These are phyloP conservation scores for Elymus sibiricus DNA, from an alignment of 176 grass and related monocot species.

Conservation along the genomic window DNA sequence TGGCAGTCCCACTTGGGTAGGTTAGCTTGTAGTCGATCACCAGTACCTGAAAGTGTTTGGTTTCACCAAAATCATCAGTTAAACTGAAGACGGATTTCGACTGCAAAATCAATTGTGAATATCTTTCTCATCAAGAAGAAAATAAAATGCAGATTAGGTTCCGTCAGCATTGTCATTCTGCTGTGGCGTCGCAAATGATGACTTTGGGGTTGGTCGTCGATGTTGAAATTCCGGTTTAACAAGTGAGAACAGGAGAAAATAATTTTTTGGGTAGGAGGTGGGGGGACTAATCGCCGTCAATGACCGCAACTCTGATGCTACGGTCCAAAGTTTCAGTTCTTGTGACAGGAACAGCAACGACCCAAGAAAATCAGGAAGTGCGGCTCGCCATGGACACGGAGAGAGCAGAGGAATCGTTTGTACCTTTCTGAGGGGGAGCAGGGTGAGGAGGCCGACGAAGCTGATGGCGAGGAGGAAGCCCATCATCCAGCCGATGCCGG, in stretches of 20 bases:
- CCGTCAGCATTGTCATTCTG: background rate
- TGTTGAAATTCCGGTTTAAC: background rate
- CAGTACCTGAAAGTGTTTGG: conserved; percentile 54
- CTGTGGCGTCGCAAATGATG: background rate
- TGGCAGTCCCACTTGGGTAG: conserved; percentile 95
- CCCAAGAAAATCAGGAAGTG: conserved; percentile 8
- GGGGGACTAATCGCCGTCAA: background rate
- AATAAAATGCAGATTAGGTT: background rate
- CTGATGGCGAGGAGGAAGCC: conserved; percentile 79
- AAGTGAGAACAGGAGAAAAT: background rate
- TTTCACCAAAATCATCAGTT: background rate
- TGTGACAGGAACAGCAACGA: conserved; percentile 11
- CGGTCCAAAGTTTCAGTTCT: background rate
- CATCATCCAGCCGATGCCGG: conserved; percentile 93
- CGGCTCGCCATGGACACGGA: background rate
- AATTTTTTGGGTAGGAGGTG: background rate
- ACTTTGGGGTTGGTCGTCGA: background rate
- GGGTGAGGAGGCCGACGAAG: conserved; percentile 84
- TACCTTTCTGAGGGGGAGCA: conserved; percentile 97
- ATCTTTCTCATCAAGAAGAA: background rate
- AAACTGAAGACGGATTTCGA: background rate
- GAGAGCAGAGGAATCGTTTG: background rate
- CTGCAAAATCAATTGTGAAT: background rate
- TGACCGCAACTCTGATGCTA: background rate
- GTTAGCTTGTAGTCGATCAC: conserved; percentile 92